A percentile compares a stretch with the other conserved stretches of the same genome.
These are phyloP conservation scores for Leptosphaerulina australis DNA, from an alignment of 2,329 filamentous ascomycete species.

Conservation along the genomic window DNA sequence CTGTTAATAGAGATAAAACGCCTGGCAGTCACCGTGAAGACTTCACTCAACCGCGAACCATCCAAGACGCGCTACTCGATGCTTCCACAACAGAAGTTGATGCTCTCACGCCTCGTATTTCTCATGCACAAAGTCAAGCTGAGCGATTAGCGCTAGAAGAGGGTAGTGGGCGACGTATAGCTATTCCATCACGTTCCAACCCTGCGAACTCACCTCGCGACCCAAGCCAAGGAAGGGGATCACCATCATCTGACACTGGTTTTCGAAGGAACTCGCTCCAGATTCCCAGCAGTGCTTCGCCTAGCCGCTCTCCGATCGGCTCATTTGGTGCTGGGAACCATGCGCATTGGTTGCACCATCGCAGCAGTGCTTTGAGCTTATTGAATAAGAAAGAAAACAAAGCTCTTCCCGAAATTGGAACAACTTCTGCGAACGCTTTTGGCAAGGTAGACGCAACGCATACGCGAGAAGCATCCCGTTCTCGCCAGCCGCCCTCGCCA, in stretches of 20 bases:
- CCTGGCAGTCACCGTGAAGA: conserved; percentile 43
- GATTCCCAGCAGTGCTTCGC: conserved; percentile 34
- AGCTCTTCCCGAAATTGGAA: conserved; percentile 68
- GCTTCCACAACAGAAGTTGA: conserved; percentile 88
- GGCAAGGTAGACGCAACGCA: conserved; percentile 65
- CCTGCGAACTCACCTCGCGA: conserved; percentile 24
- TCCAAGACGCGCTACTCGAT: conserved; percentile 88
- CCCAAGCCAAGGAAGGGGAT: conserved; percentile 23
- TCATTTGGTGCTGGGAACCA: conserved; percentile 43
- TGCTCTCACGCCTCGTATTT: conserved; percentile 56
- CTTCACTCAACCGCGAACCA: conserved; percentile 67
- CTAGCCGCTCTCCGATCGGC: conserved; percentile 37
- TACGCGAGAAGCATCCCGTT: conserved; percentile 39
- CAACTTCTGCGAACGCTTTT: conserved; percentile 67
- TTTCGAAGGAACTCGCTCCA: conserved; percentile 43
- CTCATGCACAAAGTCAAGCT: conserved; percentile 50
- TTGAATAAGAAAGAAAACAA: conserved; percentile 66
- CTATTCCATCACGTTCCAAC: conserved; percentile 33
- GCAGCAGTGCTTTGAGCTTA: conserved; percentile 64
- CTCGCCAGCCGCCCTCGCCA: conserved; percentile 37
- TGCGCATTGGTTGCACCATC: conserved; percentile 52
- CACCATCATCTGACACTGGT: conserved; percentile 44
- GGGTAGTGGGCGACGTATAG: conserved; percentile 23
- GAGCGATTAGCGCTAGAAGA: conserved; percentile 43
- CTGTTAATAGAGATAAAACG: conserved; percentile 50